A percentile compares a stretch with the other conserved stretches of the same genome.
These are phyloP conservation scores for Camellia granthamiana DNA, from an alignment of 148 eudicot genomes.

Conservation along the genomic window DNA sequence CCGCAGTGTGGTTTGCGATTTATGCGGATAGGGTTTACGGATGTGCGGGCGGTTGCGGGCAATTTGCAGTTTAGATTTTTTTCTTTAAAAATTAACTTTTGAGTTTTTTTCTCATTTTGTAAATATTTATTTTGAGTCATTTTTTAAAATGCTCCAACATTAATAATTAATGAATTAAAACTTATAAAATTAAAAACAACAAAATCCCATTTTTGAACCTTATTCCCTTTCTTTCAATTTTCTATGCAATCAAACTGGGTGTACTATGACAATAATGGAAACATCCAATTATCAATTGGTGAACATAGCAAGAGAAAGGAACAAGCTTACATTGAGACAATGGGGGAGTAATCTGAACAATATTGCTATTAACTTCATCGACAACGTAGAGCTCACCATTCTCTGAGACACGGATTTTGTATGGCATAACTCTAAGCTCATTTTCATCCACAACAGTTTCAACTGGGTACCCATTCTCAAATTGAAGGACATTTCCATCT, in stretches of 20 bases:
- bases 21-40: too few species aligned
- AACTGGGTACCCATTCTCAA: constrained; percentile 85
- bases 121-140: too few species aligned
- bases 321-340: constrained; percentile 73
- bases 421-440: constrained; percentile 80
- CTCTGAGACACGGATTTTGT: too few species aligned
- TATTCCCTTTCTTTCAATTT: background rate
- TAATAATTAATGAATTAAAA: too few species aligned
- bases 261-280: background rate
- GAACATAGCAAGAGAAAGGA: background rate
- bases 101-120: too few species aligned
- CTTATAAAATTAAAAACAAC: too few species aligned
- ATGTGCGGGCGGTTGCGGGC: too few species aligned
- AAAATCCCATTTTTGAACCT: too few species aligned
- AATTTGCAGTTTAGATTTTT: too few species aligned
- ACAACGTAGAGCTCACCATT: constrained; percentile 97
- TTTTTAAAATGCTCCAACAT: too few species aligned
- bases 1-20: too few species aligned
- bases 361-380: constrained; percentile 78
- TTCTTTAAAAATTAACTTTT: too few species aligned
- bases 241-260: background rate
- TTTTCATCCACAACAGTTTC: constrained; percentile 93
- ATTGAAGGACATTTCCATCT: constrained; percentile 85
- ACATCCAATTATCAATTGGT: background rate
- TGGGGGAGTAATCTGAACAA: constrained; percentile 87